Conservation (phyloP, 2,329 filamentous ascomycete species). For the Colletotrichum viniferum region DNA sequence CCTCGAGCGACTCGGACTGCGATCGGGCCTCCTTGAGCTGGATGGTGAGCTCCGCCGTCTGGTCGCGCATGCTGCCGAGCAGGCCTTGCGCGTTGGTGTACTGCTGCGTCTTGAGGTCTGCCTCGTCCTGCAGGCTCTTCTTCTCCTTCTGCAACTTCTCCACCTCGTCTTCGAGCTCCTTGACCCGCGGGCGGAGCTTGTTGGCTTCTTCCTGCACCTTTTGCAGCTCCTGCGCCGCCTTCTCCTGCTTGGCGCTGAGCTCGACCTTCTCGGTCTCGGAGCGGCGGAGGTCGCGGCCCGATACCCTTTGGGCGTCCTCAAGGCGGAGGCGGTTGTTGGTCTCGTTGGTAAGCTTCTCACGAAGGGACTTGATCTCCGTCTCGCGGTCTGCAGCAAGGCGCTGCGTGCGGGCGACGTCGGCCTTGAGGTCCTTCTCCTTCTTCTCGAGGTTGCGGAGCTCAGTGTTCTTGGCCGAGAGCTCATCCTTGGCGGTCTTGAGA, state of each 20-base stretch:
- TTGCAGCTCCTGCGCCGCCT: conserved; percentile 70
- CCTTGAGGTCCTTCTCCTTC: conserved; percentile 80
- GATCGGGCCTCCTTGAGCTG: conserved; percentile 90
- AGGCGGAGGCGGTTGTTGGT: conserved; percentile 72
- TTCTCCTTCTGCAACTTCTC: conserved; percentile 72
- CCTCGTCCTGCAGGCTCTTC: conserved; percentile 74
- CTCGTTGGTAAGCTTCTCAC: conserved; percentile 79
- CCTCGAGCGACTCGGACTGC: conserved; percentile 84
- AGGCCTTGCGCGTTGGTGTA: conserved; percentile 85
- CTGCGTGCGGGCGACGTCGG: conserved; percentile 73
- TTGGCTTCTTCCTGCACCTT: conserved; percentile 74
- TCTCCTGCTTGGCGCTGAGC: conserved; percentile 74
- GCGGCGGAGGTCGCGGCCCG: conserved; percentile 78
- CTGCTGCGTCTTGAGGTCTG: conserved; percentile 83
- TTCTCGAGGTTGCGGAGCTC: conserved; percentile 80
- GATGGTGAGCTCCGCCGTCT: conserved; percentile 83
- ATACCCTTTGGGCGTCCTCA: conserved; percentile 78
- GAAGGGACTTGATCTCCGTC: conserved; percentile 75
- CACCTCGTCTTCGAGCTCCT: conserved; percentile 76
- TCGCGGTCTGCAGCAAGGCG: conserved; percentile 76
- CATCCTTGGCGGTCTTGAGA: conserved; percentile 76
- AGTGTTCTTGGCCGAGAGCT: conserved; percentile 61
- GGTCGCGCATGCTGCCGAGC: conserved; percentile 91
- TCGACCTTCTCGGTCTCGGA: conserved; percentile 82
- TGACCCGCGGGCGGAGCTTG: conserved; percentile 65